phyloP scores from a whole-genome alignment of 768 basidiomycete species.

The Termitomyces sp. region DNA sequence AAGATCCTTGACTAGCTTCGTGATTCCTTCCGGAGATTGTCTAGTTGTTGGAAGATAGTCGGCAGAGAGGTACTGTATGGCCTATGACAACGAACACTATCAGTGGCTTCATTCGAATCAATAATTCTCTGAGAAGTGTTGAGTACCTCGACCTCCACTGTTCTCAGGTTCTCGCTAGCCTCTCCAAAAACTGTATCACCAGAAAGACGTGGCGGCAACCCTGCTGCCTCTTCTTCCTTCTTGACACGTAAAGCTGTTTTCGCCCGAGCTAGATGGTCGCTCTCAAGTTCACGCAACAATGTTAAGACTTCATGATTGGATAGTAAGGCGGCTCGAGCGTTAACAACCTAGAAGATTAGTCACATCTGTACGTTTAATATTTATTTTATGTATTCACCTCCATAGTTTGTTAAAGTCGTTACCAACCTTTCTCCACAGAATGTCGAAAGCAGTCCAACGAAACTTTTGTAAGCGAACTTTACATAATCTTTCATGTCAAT shows the following conservation, averaged over 20 bases:
- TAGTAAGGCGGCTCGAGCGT: constrained; percentile 73
- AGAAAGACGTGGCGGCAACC: constrained; percentile 14
- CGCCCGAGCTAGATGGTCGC: constrained; percentile 65
- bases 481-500: neutral
- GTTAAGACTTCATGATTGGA: constrained; percentile 85
- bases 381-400: neutral
- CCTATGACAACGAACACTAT: constrained; percentile 40
- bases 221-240: constrained; percentile 67
- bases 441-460: neutral
- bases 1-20: constrained; percentile 63
- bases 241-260: constrained; percentile 72
- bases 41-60: constrained; percentile 64
- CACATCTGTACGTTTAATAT: neutral
- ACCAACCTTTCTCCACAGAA: neutral
- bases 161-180: constrained; percentile 77
- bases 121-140: neutral
- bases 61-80: constrained; percentile 80
- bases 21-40: constrained; percentile 65
- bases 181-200: constrained; percentile 30
- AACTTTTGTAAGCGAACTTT: neutral
- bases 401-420: neutral
- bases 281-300: constrained; percentile 74
- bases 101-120: neutral
- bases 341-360: constrained; percentile 48
- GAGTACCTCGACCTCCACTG: constrained; percentile 78